Percentiles rank a stretch among this genome's conserved stretches.
Evolutionary conservation across 306 rosid genomes (phyloP).

Genomic region (Casuarina glauca): DNA sequence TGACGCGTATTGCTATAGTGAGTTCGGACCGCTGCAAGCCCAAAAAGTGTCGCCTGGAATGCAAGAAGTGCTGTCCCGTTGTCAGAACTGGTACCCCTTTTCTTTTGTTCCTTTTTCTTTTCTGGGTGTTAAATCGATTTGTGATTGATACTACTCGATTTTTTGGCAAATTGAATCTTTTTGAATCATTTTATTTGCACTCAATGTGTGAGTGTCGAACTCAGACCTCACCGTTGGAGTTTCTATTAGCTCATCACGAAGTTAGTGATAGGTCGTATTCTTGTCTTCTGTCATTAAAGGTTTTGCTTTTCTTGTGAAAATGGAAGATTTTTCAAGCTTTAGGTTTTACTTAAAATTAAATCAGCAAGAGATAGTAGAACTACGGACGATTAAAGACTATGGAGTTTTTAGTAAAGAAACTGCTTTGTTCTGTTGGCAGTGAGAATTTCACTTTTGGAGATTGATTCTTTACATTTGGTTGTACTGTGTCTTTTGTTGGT

Average conservation of each 20-base stretch:
- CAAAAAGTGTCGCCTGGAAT: conserved; percentile 95
- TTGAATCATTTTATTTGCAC: neutral
- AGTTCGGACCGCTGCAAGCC: conserved; percentile 94
- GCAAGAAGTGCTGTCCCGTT: conserved; percentile 97
- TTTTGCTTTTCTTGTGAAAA: neutral
- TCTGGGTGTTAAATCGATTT: too few relatives aligned
- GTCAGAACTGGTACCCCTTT: conserved; percentile 67
- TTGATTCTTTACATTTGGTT: neutral
- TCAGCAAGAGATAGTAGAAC: neutral
- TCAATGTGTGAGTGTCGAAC: neutral
- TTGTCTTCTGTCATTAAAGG: neutral
- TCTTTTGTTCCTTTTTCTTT: neutral
- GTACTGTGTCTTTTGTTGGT: neutral
- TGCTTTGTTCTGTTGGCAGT: neutral
- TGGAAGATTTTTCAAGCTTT: neutral
- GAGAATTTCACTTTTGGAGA: neutral
- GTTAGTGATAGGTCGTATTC: neutral
- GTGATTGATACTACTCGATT: neutral
- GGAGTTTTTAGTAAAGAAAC: neutral
- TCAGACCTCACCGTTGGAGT: too few relatives aligned
- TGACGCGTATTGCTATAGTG: conserved; percentile 96
- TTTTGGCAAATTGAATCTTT: neutral
- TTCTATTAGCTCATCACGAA: neutral
- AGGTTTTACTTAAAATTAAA: neutral
- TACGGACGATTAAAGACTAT: neutral